Conservation (phyloP, 2,329 filamentous ascomycete species). For the Pyricularia sp. region DNA sequence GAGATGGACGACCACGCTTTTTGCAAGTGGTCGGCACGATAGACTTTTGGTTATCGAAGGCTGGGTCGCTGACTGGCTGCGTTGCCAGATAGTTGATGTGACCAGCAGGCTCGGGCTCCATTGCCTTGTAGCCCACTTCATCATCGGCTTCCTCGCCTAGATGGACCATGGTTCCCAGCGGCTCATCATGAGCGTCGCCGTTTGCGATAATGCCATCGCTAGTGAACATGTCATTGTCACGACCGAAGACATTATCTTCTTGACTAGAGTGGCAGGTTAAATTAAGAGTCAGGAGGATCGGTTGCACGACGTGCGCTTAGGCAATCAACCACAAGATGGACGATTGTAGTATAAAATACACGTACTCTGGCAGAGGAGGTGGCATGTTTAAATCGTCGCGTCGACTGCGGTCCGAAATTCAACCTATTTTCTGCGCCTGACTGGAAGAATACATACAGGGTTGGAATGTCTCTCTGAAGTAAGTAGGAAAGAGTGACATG, state of each 20-base stretch:
- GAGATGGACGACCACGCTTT: slow-evolving; percentile 6
- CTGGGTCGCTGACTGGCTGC: neutral
- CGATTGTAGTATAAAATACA: neutral
- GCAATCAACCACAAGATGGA: neutral
- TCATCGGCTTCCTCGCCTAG: slow-evolving; percentile 1
- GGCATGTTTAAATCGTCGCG: neutral
- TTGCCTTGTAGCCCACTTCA: neutral
- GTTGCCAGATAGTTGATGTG: neutral
- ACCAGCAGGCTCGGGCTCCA: neutral
- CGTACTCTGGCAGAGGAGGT: slow-evolving; percentile 3
- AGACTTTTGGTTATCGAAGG: neutral
- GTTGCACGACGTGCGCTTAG: neutral
- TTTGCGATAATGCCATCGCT: neutral
- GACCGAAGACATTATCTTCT: slow-evolving; percentile 4
- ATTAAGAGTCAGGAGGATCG: neutral
- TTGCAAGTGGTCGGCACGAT: neutral
- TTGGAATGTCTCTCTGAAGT: no score
- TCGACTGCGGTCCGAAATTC: neutral
- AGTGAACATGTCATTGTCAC: neutral
- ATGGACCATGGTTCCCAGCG: neutral
- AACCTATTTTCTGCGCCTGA: neutral
- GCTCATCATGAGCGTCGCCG: neutral
- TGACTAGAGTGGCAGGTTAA: neutral
- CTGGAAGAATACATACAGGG: neutral
- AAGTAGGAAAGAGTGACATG: no score